A percentile compares a stretch with the other conserved stretches of the same genome.
Conservation (phyloP, 257 asterid species). For the Nicotiana paniculata region DNA sequence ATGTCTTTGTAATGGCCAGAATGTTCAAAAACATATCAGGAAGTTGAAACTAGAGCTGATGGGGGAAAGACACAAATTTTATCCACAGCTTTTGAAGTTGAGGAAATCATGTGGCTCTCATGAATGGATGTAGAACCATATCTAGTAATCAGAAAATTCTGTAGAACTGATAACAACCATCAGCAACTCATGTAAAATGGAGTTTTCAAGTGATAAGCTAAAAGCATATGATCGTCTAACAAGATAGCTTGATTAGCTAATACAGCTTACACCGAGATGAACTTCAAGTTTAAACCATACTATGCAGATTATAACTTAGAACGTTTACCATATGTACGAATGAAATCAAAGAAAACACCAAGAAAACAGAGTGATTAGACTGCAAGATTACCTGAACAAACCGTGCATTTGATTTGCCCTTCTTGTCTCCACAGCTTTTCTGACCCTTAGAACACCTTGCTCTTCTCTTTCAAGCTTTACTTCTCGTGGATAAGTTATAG, state of each 20-base stretch:
- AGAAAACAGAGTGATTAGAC: neutral
- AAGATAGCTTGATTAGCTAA: neutral
- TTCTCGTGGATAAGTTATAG: conserved; percentile 82
- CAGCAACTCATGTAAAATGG: neutral
- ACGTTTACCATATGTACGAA: neutral
- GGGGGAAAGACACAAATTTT: no score
- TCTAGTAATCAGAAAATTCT: no score
- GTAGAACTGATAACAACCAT: neutral
- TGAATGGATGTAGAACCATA: no score
- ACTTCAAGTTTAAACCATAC: no score
- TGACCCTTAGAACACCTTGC: conserved; percentile 61
- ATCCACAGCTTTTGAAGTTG: no score
- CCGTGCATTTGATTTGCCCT: conserved; percentile 98
- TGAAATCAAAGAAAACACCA: neutral
- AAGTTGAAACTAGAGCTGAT: no score
- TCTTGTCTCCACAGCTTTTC: conserved; percentile 68
- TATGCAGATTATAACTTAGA: neutral
- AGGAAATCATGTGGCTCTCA: no score
- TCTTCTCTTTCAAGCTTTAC: conserved; percentile 60
- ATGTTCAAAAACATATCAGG: no score
- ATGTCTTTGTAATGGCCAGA: no score
- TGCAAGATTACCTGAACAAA: conserved; percentile 56
- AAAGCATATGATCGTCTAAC: neutral
- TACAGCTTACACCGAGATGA: neutral
- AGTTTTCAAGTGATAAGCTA: neutral